Evolutionary conservation across 768 basidiomycete species (phyloP).

Genomic region (Collybia sp.): DNA sequence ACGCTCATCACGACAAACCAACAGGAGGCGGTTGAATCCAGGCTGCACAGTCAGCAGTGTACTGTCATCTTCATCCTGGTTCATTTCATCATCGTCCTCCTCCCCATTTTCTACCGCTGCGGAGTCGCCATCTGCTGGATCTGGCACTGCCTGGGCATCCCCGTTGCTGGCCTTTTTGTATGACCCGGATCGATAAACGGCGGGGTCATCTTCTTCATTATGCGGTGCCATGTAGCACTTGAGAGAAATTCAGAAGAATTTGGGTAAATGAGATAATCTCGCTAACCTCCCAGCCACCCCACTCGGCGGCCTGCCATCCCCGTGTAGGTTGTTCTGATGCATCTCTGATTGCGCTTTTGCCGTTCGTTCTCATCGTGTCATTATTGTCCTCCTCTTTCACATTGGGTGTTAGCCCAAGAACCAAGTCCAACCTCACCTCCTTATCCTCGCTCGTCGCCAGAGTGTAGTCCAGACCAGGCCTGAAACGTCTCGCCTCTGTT

Average conservation of each 20-base stretch:
- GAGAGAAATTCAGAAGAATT: constrained; percentile 1
- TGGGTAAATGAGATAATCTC: constrained; percentile 13
- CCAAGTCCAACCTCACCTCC: constrained; percentile 80
- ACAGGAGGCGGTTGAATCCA: constrained; percentile 82
- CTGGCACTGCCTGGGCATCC: constrained; percentile 8
- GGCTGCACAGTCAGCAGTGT: constrained; percentile 86
- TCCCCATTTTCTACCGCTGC: constrained; percentile 4
- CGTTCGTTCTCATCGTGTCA: constrained; percentile 19
- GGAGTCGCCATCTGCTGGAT: constrained; percentile 1
- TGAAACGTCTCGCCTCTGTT: constrained; percentile 82
- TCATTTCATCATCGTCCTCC: constrained; percentile 29
- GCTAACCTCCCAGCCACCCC: constrained; percentile 91
- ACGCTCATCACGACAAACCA: constrained; percentile 88
- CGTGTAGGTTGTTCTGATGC: constrained; percentile 21
- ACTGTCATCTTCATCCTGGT: constrained; percentile 55
- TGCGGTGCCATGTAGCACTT: constrained; percentile 95
- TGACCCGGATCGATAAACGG: constrained; percentile 76
- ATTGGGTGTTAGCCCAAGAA: constrained; percentile 81
- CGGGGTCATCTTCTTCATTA: constrained; percentile 92
- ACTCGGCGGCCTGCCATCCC: constrained; percentile 71
- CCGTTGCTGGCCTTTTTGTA: constrained; percentile 30
- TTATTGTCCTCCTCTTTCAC: constrained; percentile 27
- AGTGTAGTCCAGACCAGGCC: constrained; percentile 93
- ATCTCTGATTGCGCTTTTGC: constrained; percentile 16
- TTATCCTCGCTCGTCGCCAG: constrained; percentile 83